A percentile compares a stretch with the other conserved stretches of the same genome.
Conservation (phyloP, 345 rosid species). For the Geranium brycei region DNA sequence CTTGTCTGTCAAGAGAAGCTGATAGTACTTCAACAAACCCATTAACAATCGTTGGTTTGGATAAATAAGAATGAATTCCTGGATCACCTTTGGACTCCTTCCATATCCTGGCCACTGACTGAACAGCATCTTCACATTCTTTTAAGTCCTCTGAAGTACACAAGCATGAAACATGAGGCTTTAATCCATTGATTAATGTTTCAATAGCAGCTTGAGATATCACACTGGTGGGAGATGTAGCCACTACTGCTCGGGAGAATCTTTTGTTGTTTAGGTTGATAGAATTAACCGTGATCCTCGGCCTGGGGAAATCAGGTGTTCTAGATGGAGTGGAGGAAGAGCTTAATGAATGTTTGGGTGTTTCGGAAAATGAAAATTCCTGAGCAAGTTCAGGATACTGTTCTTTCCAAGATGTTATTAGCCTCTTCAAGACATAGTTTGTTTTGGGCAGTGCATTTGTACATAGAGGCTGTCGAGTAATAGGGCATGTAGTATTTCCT, state of each 20-base stretch:
- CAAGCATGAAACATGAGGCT: constrained; percentile 36
- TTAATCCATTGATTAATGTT: constrained; percentile 32
- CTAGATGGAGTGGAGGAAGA: constrained; percentile 18
- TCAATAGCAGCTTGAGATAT: constrained; percentile 47
- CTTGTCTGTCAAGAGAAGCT: constrained; percentile 44
- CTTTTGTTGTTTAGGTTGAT: constrained; percentile 20
- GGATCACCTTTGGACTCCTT: constrained; percentile 48
- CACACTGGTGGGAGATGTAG: constrained; percentile 52
- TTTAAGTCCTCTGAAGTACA: constrained; percentile 49
- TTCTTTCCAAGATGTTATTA: constrained; percentile 54
- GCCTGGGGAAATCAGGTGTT: constrained; percentile 10
- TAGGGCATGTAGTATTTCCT: constrained; percentile 52
- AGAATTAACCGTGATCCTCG: constrained; percentile 13
- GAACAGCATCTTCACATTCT: constrained; percentile 48
- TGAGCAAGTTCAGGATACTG: constrained; percentile 55
- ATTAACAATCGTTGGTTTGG: constrained; percentile 31
- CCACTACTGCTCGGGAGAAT: constrained; percentile 17
- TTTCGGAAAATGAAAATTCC: constrained; percentile 39
- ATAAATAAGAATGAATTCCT: constrained; percentile 38
- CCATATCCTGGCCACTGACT: constrained; percentile 37
- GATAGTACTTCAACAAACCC: constrained; percentile 47
- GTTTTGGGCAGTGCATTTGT: constrained; percentile 44
- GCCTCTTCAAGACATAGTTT: constrained; percentile 50
- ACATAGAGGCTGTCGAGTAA: constrained; percentile 41
- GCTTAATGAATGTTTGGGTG: constrained; percentile 30